A percentile compares a stretch with the other conserved stretches of the same genome.
Conservation (phyloP, 352 stramenopile species). For the Phytophthora foliorum region DNA sequence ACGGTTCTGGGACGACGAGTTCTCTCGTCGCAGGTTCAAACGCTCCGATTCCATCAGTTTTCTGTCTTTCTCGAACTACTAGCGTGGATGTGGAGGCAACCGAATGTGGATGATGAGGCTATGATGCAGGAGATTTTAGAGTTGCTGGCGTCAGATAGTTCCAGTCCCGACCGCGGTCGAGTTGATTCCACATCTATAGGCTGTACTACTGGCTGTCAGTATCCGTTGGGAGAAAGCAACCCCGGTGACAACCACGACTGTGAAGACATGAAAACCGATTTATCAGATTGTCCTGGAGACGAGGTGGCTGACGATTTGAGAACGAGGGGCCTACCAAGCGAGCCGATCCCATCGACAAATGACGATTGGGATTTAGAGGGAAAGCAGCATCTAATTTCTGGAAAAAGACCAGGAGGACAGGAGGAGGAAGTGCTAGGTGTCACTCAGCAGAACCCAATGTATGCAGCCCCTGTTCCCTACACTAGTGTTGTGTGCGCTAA, state of each 20-base stretch:
- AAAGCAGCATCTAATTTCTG: neutral
- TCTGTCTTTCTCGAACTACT: neutral
- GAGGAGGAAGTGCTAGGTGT: constrained; percentile 15
- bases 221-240: neutral
- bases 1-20: constrained; percentile 1
- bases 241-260: neutral
- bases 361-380: constrained; percentile 10
- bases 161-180: neutral
- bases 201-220: neutral
- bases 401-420: constrained; percentile 1
- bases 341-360: neutral
- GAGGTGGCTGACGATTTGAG: neutral
- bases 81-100: constrained; percentile 25
- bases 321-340: neutral
- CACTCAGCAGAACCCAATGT: constrained; percentile 28
- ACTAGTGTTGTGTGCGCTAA: constrained; percentile 17
- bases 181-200: too few relatives aligned
- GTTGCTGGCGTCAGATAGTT: constrained; percentile 28
- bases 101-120: constrained; percentile 14
- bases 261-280: neutral
- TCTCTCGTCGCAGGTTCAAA: constrained; percentile 20
- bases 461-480: constrained; percentile 15
- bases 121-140: constrained; percentile 49
- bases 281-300: neutral
- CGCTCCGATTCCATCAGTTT: constrained; percentile 16